Evolutionary conservation across 805 yeast genomes (phyloP).

Genomic region (Kodamaea lidongshanica): DNA sequence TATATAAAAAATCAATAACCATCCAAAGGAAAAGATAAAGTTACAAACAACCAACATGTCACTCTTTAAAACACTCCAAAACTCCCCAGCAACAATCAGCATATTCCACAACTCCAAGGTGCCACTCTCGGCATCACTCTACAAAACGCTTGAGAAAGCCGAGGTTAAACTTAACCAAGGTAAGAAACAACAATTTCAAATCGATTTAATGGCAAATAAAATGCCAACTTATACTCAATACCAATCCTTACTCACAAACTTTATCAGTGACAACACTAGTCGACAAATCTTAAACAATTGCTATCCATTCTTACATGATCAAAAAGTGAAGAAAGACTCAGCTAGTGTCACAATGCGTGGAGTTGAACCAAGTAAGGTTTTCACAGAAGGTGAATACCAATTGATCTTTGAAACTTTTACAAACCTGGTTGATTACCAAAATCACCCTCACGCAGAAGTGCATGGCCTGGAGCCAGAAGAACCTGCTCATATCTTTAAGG

Average conservation of each 20-base stretch:
- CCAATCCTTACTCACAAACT: conserved; percentile 21
- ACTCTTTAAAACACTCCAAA: conserved; percentile 37
- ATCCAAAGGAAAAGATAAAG: too few species aligned
- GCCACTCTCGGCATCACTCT: conserved; percentile 27
- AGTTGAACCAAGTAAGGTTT: conserved; percentile 21
- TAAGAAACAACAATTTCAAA: conserved; percentile 23
- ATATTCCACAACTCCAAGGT: conserved; percentile 36
- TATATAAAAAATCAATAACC: too few species aligned
- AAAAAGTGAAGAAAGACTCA: conserved; percentile 9
- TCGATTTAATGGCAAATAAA: conserved; percentile 33
- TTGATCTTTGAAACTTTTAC: conserved; percentile 34
- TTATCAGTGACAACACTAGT: conserved; percentile 20
- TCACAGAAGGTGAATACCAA: conserved; percentile 33
- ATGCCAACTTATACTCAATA: conserved; percentile 42
- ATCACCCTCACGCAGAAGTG: conserved; percentile 13
- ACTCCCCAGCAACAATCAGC: conserved; percentile 35
- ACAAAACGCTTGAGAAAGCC: conserved; percentile 27
- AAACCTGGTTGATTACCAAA: conserved; percentile 13
- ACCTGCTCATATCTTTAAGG: conserved; percentile 30
- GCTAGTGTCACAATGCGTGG: conserved; percentile 18
- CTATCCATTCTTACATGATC: conserved; percentile 34
- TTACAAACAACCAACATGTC: conserved; percentile 23
- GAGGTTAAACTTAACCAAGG: conserved; percentile 24
- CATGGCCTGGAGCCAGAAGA: conserved; percentile 21
- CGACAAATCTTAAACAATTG: conserved; percentile 23